Base-by-base conservation (phyloP, 805 yeast species). In the Blastobotrys mokoenaii region DNA sequence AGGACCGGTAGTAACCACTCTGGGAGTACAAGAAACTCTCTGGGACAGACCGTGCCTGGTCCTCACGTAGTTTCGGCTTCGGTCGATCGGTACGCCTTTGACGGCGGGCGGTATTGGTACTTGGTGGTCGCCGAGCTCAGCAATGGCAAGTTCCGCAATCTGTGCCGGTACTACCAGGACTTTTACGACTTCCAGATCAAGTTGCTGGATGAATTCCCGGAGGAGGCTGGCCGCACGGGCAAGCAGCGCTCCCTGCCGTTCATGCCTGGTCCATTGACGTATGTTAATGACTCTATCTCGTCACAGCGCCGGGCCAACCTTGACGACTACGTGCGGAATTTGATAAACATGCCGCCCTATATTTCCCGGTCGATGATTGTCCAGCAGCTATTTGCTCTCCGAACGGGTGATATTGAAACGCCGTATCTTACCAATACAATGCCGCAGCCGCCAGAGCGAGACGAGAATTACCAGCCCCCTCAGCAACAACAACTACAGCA, bases 251-350 rank as follows among this genome's bases (percentile, higher is more conserved):
- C 84, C 27, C 72, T 93, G 46, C 98, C 98, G 6, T 87, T 82
- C 53, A 89, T 93, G 58, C 97, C 98, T 0, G 98, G 97, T 1
- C 99, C 98, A 2, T 72, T 90, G 40, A 82, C 94, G 33, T 84
- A 83, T 57, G 95, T 93, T 45, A 87, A 87, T 50, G 97, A 90
- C 65, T 66, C 78, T 12, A 76, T 77, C 33, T 74, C 82, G 1
- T 64, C 69, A 41, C 77, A 75, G 54, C 67, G 84, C 46, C 69
- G 74, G 41, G 72, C 69, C 1, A 79, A 75, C 55, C 61, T 79
- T 46, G 77, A 79, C 56, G 70, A 71, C 25, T 80, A 79, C 51
- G 76, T 80, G 11, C 67, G 70, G 34, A 76, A 74, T 34, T 64
- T 90, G 50, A 72, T 86, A 29, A 70, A 75, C 36, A 71, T 90